phyloP scores from a whole-genome alignment of 257 asterid species.

The Capsicum pubescens region DNA sequence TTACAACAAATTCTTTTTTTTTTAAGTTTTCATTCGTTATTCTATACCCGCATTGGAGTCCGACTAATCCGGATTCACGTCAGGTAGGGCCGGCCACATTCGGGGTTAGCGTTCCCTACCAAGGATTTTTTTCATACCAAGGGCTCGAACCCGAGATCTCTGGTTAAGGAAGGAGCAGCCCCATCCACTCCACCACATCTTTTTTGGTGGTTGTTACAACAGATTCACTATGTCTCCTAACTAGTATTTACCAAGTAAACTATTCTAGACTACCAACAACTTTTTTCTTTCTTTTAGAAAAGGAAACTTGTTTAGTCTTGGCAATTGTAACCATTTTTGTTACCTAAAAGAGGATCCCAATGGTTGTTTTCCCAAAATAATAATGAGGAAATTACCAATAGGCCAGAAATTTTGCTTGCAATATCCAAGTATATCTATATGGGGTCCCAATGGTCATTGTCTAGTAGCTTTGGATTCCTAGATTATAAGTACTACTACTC shows the following conservation, averaged over 20 bases:
- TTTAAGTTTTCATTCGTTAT: too few species aligned
- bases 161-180: too few species aligned
- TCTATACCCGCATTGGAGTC: too few species aligned
- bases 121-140: too few species aligned
- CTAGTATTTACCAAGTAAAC: too few species aligned
- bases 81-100: too few species aligned
- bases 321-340: background rate
- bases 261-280: background rate
- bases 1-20: too few species aligned
- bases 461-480: slow-evolving; percentile 22
- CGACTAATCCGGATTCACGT: too few species aligned
- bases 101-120: too few species aligned
- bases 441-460: slow-evolving; percentile 21
- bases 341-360: background rate
- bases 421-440: slow-evolving; percentile 6
- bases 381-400: background rate
- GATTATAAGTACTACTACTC: background rate
- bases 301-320: background rate
- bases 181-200: too few species aligned
- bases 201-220: too few species aligned
- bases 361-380: background rate
- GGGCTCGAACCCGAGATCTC: too few species aligned
- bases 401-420: background rate
- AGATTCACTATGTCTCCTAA: background rate
- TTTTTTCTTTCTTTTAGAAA: background rate